phyloP scores from a whole-genome alignment of 257 asterid genomes.

The Voacanga thouarsii region DNA sequence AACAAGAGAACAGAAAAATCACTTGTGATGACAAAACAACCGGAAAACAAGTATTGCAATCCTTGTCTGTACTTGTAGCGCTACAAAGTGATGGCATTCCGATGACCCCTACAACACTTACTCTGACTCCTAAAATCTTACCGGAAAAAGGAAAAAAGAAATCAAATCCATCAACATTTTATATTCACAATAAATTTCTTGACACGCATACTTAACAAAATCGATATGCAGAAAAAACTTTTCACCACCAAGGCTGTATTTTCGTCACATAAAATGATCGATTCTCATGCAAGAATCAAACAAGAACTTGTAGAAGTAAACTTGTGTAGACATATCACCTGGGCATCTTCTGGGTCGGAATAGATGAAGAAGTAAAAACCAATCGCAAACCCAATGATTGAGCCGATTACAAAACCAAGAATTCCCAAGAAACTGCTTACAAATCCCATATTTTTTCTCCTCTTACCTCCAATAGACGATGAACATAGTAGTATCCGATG shows the following conservation, averaged over 20 bases:
- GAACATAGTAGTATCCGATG: neutral
- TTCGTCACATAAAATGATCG: neutral
- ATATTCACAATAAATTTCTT: neutral
- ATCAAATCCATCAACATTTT: neutral
- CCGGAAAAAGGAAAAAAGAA: too few relatives aligned
- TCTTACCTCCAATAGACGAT: neutral
- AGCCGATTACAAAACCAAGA: constrained; percentile 68
- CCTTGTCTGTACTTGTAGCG: neutral
- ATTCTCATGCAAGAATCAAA: constrained; percentile 16
- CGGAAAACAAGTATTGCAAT: neutral
- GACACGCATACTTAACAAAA: neutral
- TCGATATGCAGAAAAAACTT: neutral
- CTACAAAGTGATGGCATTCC: neutral
- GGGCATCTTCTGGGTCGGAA: constrained; percentile 44
- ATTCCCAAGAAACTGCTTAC: constrained; percentile 62
- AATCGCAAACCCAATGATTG: constrained; percentile 55
- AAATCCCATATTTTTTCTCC: constrained; percentile 51
- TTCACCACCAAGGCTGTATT: neutral
- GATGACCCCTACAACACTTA: neutral
- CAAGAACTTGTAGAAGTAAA: neutral
- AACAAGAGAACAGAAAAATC: neutral
- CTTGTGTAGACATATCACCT: constrained; percentile 39
- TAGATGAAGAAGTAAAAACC: constrained; percentile 72
- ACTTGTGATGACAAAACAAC: neutral
- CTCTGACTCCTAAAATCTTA: neutral